A percentile compares a stretch with the other conserved stretches of the same genome.
phyloP scores from a whole-genome alignment of 2,329 filamentous ascomycete species.

The Sphaerulina vaccinii region DNA sequence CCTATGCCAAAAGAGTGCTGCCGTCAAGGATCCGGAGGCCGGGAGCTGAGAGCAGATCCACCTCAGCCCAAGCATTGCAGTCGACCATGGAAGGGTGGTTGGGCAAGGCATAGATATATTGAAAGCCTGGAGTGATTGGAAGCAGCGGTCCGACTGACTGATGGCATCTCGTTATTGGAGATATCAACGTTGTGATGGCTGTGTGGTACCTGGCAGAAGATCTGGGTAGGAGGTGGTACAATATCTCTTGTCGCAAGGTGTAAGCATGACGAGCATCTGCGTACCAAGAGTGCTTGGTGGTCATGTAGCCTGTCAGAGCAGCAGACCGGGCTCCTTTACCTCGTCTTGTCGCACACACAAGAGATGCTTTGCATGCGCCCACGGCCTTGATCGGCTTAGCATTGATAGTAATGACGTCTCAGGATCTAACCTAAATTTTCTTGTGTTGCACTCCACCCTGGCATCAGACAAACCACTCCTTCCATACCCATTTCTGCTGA shows the following conservation, averaged over 20 bases:
- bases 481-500: slow-evolving; percentile 2
- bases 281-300: slow-evolving; percentile 12
- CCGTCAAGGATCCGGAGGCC: slow-evolving; percentile 2
- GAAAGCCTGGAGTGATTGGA: slow-evolving; percentile 3
- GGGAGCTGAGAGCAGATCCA: not conserved
- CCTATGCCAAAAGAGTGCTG: slow-evolving; percentile 1
- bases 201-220: not conserved
- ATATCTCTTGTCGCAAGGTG: not conserved
- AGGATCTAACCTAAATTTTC: not conserved
- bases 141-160: not conserved
- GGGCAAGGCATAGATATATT: not conserved
- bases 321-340: not conserved
- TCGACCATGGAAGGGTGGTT: slow-evolving; percentile 3
- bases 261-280: slow-evolving; percentile 7
- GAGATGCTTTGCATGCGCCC: not conserved
- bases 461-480: not conserved
- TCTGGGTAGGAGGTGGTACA: not conserved
- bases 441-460: not conserved
- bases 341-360: not conserved
- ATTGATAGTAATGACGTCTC: not conserved
- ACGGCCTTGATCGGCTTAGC: not conserved
- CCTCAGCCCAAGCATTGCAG: not conserved
- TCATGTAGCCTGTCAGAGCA: not conserved
- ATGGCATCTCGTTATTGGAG: not conserved
- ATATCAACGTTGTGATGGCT: not conserved